These are phyloP conservation scores for Zymoseptoria passerinii DNA, from an alignment of 2,329 filamentous ascomycete species.

Conservation along the genomic window DNA sequence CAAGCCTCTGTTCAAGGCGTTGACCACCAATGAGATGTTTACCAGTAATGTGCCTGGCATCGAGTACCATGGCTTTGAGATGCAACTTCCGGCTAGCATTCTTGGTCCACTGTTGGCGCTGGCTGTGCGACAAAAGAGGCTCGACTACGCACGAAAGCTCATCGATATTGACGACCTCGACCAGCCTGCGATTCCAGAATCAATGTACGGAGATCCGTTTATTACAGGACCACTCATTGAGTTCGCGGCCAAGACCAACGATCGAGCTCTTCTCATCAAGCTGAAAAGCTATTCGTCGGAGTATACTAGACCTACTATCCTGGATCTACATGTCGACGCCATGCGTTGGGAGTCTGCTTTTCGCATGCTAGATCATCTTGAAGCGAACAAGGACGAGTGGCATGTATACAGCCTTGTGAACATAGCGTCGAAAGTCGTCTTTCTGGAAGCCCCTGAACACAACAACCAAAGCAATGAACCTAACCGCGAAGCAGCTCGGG, in stretches of 20 bases:
- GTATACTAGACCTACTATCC: constrained; percentile 22
- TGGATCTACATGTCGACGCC: constrained; percentile 37
- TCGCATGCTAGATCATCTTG: constrained; percentile 28
- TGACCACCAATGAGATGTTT: constrained; percentile 22
- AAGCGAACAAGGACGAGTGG: constrained; percentile 6
- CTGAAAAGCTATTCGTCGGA: constrained; percentile 13
- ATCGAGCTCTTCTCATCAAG: constrained; percentile 27
- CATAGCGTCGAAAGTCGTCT: neutral
- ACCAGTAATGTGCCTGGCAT: constrained; percentile 28
- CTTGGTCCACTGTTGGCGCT: constrained; percentile 46
- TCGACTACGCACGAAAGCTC: constrained; percentile 46
- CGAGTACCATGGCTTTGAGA: constrained; percentile 39
- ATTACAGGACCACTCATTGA: constrained; percentile 47
- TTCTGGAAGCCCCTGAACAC: constrained; percentile 6
- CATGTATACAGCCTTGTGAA: constrained; percentile 18
- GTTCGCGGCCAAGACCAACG: constrained; percentile 45
- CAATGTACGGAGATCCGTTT: constrained; percentile 39
- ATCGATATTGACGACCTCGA: constrained; percentile 46
- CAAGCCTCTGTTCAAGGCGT: constrained; percentile 7
- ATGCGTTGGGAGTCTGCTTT: constrained; percentile 34
- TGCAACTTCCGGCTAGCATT: constrained; percentile 39
- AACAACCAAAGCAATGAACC: neutral
- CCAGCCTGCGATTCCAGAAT: constrained; percentile 43
- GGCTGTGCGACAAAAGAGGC: constrained; percentile 38
- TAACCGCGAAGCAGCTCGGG: constrained; percentile 5